Evolutionary conservation across 495 filamentous ascomycete genomes (phyloP), one percentile per base, ranked within the genome.

Genomic region (Aspergillus carlsbadensis): DNA sequence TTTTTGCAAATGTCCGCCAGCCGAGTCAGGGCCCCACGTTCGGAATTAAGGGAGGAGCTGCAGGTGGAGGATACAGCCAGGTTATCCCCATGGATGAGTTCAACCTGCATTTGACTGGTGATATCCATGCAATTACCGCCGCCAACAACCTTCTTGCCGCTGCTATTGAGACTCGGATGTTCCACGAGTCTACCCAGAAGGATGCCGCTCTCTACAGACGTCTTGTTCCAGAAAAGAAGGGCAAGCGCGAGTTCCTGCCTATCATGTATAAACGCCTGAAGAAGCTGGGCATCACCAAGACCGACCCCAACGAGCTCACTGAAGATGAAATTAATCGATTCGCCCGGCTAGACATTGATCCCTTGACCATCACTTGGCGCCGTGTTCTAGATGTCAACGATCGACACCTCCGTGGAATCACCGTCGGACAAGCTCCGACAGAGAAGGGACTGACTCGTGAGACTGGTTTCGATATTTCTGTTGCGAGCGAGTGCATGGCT

Each of bases 81-180:
- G 94, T 98, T 65, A 98, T 98, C 61, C 94, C 94, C 49, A 98
- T 98, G 94, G 94, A 98, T 60, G 94, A 98, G 70, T 98, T 98
- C 80, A 98, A 98, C 69, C 79, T 98, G 58, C 94, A 98, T 68
- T 75, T 98, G 68, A 98, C 94, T 39, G 94, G 94, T 61, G 94
- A 98, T 69, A 98, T 98, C 58, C 94, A 98, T 69, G 94, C 94
- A 37, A 93, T 98, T 65, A 90, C 92, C 34, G 94, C 94, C 10
- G 94, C 94, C 5, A 98, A 98, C 79, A 98, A 98, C 74, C 81
- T 98, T 37, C 87, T 98, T n/a, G 94, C 94, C 52, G 94, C 94
- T 39, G 94, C 94, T 11, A 96, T 98, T 63, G 94, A 98, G 63
- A 98, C 94, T 6, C 86, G 94, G 57, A 97, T 98, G 83, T 98